Conservation (phyloP, 1,284 basidiomycete species). For the Clitocybe nebularis region DNA sequence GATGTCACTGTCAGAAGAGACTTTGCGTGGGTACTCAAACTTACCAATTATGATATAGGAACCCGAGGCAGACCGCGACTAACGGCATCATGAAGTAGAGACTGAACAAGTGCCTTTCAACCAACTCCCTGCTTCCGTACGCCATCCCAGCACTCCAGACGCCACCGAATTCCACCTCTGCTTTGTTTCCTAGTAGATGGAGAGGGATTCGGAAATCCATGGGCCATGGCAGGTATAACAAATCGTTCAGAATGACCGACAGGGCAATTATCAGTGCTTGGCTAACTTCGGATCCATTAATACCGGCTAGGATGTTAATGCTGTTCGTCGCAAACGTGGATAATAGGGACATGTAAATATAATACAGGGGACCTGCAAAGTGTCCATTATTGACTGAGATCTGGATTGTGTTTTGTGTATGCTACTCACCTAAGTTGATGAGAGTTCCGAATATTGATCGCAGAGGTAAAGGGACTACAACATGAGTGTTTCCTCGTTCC, state of each 20-base stretch:
- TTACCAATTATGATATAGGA: slow-evolving; percentile 93
- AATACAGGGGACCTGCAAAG: slow-evolving; percentile 82
- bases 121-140: slow-evolving; percentile 82
- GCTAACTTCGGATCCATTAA: slow-evolving; percentile 93
- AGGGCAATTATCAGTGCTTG: slow-evolving; percentile 92
- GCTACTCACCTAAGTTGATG: slow-evolving; percentile 78
- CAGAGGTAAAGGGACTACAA: slow-evolving; percentile 88
- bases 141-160: slow-evolving; percentile 81
- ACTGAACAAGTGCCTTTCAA: slow-evolving; percentile 91
- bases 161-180: slow-evolving; percentile 69
- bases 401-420: not conserved
- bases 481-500: slow-evolving; percentile 87
- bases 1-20: slow-evolving; percentile 9
- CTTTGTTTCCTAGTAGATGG: slow-evolving; percentile 61
- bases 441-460: slow-evolving; percentile 71
- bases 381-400: not conserved
- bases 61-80: slow-evolving; percentile 84
- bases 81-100: slow-evolving; percentile 96
- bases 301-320: slow-evolving; percentile 98
- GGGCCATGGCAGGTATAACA: slow-evolving; percentile 87
- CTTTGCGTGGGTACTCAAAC: slow-evolving; percentile 23
- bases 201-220: slow-evolving; percentile 66
- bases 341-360: slow-evolving; percentile 92
- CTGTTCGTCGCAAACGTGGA: slow-evolving; percentile 98
- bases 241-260: slow-evolving; percentile 88